These are phyloP conservation scores for Adiantum capillusveneris DNA, from an alignment of 75 land plant species.

Conservation along the genomic window DNA sequence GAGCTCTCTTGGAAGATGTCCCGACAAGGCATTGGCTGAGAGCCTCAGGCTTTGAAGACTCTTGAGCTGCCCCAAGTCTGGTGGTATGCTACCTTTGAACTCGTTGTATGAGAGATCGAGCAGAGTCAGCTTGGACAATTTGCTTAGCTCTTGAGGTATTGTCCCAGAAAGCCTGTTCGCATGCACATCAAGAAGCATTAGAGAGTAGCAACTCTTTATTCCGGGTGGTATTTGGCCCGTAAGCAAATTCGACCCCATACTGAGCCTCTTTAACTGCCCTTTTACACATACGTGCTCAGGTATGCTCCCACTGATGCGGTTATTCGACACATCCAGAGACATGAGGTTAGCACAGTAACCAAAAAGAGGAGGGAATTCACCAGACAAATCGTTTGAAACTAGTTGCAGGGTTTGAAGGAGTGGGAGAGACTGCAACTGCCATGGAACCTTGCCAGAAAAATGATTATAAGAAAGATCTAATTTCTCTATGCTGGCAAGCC, in stretches of 20 bases:
- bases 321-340: conserved; percentile 10
- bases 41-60: conserved; percentile 38
- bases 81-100: conserved; percentile 3
- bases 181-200: not conserved
- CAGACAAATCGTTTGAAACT: conserved; percentile 11
- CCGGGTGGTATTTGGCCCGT: not conserved
- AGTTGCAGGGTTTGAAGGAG: not conserved
- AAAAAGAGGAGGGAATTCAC: conserved; percentile 13
- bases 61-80: conserved; percentile 35
- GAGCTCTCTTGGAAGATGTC: conserved; percentile 39
- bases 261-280: not conserved
- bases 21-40: conserved; percentile 43
- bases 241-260: not conserved
- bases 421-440: conserved; percentile 1
- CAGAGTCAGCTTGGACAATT: not conserved
- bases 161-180: not conserved
- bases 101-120: conserved; percentile 10
- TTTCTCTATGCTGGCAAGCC: not conserved
- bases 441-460: conserved; percentile 8
- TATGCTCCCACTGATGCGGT: conserved; percentile 19
- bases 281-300: conserved; percentile 5
- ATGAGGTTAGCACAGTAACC: conserved; percentile 6
- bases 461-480: conserved; percentile 8
- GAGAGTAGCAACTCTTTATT: not conserved
- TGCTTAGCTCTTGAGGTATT: conserved; percentile 9